Evolutionary conservation across 2,329 filamentous ascomycete species (phyloP).

Genomic region (Aspergillus arachidicola): DNA sequence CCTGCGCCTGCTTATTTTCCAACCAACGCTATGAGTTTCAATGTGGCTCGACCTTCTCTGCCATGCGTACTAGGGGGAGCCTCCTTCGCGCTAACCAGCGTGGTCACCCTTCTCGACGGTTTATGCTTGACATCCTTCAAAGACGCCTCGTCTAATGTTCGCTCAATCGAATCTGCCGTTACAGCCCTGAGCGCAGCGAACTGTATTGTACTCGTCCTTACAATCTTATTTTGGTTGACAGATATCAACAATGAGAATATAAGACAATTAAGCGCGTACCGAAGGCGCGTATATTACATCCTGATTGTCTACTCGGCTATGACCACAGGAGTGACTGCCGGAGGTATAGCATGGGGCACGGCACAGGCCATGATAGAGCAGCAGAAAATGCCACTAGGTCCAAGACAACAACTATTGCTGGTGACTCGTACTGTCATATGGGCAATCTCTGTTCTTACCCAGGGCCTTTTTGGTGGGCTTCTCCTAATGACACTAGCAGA

Average conservation of each 20-base stretch:
- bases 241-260: constrained; percentile 17
- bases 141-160: constrained; percentile 17
- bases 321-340: constrained; percentile 30
- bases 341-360: constrained; percentile 28
- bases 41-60: neutral
- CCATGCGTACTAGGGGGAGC: constrained; percentile 29
- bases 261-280: constrained; percentile 22
- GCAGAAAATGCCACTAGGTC: neutral
- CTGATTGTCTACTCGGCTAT: constrained; percentile 30
- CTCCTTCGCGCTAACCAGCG: constrained; percentile 26
- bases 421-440: constrained; percentile 41
- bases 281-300: constrained; percentile 19
- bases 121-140: constrained; percentile 29
- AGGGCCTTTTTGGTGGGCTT: constrained; percentile 35
- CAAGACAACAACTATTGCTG: constrained; percentile 23
- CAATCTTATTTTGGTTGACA: constrained; percentile 24
- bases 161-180: constrained; percentile 26
- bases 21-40: neutral
- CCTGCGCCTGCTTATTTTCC: too few relatives aligned
- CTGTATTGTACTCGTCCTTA: constrained; percentile 23
- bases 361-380: constrained; percentile 15
- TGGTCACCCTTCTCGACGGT: constrained; percentile 33
- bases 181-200: constrained; percentile 29
- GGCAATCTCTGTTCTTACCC: constrained; percentile 34
- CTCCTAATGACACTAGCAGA: constrained; percentile 21